Evolutionary conservation across 148 eudicot species (phyloP).

Genomic region (Rhododendron griersonianum): DNA sequence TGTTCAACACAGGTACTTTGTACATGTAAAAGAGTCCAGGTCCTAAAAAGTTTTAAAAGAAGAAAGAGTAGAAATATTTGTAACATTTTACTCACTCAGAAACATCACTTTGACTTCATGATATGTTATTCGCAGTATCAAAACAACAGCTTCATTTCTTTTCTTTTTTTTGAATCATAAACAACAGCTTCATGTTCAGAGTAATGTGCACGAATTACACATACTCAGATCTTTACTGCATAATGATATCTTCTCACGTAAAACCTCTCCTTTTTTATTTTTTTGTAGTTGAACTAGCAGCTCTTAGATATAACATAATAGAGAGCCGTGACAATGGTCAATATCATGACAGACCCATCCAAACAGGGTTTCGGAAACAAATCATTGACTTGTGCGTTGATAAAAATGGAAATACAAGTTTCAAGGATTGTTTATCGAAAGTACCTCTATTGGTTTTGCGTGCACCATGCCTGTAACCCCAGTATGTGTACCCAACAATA

Average conservation of each 20-base stretch:
- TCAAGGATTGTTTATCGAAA: neutral
- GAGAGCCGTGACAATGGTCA: neutral
- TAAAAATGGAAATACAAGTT: neutral
- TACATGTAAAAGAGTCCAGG: neutral
- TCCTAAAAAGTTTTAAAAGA: neutral
- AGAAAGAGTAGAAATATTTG: neutral
- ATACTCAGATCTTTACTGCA: neutral
- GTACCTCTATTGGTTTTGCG: slow-evolving; percentile 84
- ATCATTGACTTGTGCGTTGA: neutral
- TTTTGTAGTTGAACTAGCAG: neutral
- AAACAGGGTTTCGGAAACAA: neutral
- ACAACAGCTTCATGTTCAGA: neutral
- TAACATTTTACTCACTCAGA: neutral
- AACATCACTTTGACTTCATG: neutral
- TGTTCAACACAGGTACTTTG: neutral
- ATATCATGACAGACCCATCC: neutral
- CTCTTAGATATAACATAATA: neutral
- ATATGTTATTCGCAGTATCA: neutral
- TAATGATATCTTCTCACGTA: neutral
- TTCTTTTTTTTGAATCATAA: neutral
- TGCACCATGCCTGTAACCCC: slow-evolving; percentile 93
- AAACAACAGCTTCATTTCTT: neutral
- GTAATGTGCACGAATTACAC: neutral
- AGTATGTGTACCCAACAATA: slow-evolving; percentile 88
- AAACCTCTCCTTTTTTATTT: no score